Conservation (phyloP, 2,329 filamentous ascomycete species). For the Claviceps paspali region DNA sequence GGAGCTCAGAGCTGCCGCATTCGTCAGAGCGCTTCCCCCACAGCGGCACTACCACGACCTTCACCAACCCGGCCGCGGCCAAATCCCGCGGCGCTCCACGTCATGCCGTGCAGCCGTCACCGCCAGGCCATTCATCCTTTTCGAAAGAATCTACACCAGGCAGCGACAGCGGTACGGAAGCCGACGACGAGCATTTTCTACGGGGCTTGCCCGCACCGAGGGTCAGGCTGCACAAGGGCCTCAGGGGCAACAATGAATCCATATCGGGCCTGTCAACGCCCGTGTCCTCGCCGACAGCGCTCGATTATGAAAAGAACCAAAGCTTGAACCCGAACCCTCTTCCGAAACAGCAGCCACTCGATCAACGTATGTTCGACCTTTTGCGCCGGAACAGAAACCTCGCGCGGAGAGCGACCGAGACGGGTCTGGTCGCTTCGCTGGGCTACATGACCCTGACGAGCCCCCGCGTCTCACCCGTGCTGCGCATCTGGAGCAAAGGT, state of each 20-base stretch:
- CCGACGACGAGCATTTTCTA: constrained; percentile 82
- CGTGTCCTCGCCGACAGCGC: constrained; percentile 30
- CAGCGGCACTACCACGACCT: constrained; percentile 2
- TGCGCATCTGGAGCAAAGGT: constrained; percentile 36
- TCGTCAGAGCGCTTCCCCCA: constrained; percentile 25
- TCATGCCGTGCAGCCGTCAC: constrained; percentile 11
- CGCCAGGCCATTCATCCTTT: constrained; percentile 16
- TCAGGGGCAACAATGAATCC: constrained; percentile 44
- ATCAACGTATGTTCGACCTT: constrained; percentile 11
- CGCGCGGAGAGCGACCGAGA: constrained; percentile 36
- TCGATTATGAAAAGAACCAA: constrained; percentile 25
- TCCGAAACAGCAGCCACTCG: constrained; percentile 8
- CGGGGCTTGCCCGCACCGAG: constrained; percentile 72
- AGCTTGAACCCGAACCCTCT: constrained; percentile 9
- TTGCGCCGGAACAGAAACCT: constrained; percentile 33
- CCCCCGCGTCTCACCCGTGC: constrained; percentile 26
- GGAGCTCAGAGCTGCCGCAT: constrained; percentile 38
- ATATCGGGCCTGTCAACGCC: constrained; percentile 42
- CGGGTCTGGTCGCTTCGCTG: constrained; percentile 33
- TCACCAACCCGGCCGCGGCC: constrained; percentile 1
- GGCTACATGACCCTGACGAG: constrained; percentile 34
- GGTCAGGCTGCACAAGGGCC: constrained; percentile 58
- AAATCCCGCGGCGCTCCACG: constrained; percentile 5
- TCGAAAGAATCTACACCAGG: constrained; percentile 41
- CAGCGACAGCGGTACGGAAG: constrained; percentile 88